phyloP scores from a whole-genome alignment of 345 rosid genomes.

The Kernera saxatilis region DNA sequence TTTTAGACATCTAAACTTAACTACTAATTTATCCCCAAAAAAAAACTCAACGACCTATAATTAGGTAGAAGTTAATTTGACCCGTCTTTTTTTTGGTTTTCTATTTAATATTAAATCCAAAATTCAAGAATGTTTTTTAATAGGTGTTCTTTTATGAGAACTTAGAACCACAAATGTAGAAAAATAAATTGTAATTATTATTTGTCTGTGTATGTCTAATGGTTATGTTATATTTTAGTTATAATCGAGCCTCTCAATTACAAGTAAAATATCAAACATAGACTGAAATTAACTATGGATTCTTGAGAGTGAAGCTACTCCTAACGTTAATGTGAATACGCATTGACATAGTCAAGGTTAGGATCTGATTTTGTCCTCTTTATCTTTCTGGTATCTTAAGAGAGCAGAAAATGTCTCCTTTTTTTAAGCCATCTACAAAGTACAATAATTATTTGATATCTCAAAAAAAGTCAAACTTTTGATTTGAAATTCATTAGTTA shows the following conservation, averaged over 20 bases:
- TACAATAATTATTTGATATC: background rate
- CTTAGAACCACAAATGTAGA: too few relatives aligned
- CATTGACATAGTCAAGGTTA: background rate
- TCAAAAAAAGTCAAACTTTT: background rate
- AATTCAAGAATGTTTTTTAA: too few relatives aligned
- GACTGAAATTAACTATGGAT: too few relatives aligned
- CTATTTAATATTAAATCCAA: too few relatives aligned
- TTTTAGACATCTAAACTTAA: too few relatives aligned
- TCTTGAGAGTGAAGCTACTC: background rate
- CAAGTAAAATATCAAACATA: background rate
- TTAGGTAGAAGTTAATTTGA: too few relatives aligned
- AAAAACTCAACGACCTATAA: too few relatives aligned
- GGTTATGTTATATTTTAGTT: background rate
- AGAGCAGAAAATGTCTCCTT: constrained; percentile 10
- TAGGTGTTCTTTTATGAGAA: too few relatives aligned
- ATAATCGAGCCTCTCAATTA: background rate
- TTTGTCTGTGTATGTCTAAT: background rate
- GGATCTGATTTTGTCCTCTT: background rate
- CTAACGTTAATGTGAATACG: constrained; percentile 1
- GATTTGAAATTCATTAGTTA: background rate
- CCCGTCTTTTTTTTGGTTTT: too few relatives aligned
- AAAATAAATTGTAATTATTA: too few relatives aligned
- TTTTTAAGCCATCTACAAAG: background rate
- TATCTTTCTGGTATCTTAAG: background rate
- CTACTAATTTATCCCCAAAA: too few relatives aligned